phyloP scores from a whole-genome alignment of 495 filamentous ascomycete genomes.

The Haplographium delicatum region DNA sequence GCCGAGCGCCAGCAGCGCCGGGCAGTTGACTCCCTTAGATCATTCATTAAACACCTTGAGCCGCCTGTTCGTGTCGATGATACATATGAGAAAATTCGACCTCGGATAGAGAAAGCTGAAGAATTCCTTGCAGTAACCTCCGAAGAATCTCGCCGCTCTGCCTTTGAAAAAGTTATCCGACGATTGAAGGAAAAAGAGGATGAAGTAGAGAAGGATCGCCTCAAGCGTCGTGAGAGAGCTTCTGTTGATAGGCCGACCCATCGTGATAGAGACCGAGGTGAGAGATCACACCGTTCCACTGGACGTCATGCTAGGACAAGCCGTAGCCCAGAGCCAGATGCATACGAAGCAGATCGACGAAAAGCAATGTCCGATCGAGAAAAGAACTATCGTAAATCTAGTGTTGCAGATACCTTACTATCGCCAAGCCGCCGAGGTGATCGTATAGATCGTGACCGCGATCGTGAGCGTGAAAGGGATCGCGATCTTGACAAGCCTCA shows the following conservation, averaged over 20 bases:
- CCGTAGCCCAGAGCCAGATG: constrained; percentile 78
- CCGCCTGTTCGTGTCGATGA: constrained; percentile 73
- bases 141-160: constrained; percentile 74
- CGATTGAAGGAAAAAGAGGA: constrained; percentile 89
- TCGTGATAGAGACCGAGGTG: constrained; percentile 48
- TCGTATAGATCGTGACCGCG: constrained; percentile 24
- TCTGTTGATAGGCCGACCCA: constrained; percentile 53
- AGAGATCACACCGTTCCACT: constrained; percentile 53
- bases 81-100: constrained; percentile 79
- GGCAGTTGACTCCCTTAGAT: constrained; percentile 78
- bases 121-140: constrained; percentile 78
- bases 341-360: constrained; percentile 82
- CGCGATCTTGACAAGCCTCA: constrained; percentile 40
- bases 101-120: constrained; percentile 69
- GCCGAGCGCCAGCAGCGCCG: constrained; percentile 82
- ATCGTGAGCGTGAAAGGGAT: constrained; percentile 45
- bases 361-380: constrained; percentile 84
- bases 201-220: constrained; percentile 69
- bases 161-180: constrained; percentile 90
- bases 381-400: constrained; percentile 75
- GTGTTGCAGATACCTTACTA: constrained; percentile 56
- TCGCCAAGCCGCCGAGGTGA: constrained; percentile 43
- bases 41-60: constrained; percentile 83
- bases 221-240: constrained; percentile 56
- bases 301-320: constrained; percentile 54